Percentiles rank a stretch among this genome's conserved stretches.
Evolutionary conservation across 2,329 filamentous ascomycete species (phyloP).

Genomic region (Endothia cerciana): DNA sequence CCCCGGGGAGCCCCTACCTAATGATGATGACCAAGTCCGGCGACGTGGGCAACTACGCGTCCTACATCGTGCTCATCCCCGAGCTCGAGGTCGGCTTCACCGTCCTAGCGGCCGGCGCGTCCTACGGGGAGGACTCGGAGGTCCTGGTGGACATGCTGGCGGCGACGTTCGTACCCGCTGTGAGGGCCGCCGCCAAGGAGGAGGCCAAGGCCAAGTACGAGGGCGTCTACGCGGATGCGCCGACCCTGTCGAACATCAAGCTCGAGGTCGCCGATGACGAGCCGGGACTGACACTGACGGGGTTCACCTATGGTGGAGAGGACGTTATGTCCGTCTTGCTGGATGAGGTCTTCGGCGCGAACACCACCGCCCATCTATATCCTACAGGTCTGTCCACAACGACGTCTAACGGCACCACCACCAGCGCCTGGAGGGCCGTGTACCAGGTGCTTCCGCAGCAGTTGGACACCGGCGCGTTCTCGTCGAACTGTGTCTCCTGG

Average conservation of each 20-base stretch:
- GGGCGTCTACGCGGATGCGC: slow-evolving; percentile 34
- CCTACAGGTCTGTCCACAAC: slow-evolving; percentile 37
- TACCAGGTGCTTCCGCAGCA: slow-evolving; percentile 38
- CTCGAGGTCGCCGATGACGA: slow-evolving; percentile 36
- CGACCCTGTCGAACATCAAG: slow-evolving; percentile 36
- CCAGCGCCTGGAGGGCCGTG: slow-evolving; percentile 38
- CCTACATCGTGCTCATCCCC: slow-evolving; percentile 40
- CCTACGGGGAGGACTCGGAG: slow-evolving; percentile 35
- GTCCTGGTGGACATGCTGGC: slow-evolving; percentile 37
- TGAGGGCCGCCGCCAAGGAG: slow-evolving; percentile 36
- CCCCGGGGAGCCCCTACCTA: slow-evolving; percentile 6
- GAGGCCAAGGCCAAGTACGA: slow-evolving; percentile 36
- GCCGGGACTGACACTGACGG: slow-evolving; percentile 36
- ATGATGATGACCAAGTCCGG: slow-evolving; percentile 37
- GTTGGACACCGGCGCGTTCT: slow-evolving; percentile 40
- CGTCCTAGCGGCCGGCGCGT: slow-evolving; percentile 36
- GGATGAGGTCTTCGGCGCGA: slow-evolving; percentile 32
- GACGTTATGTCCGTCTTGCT: slow-evolving; percentile 37
- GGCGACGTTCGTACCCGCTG: slow-evolving; percentile 36
- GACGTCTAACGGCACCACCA: slow-evolving; percentile 33
- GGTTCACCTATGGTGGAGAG: slow-evolving; percentile 40
- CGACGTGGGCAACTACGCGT: slow-evolving; percentile 39
- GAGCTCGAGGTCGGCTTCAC: slow-evolving; percentile 42
- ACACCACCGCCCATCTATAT: slow-evolving; percentile 38
- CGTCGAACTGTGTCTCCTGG: slow-evolving; percentile 30